Evolutionary conservation across 2,329 filamentous ascomycete species (phyloP).

Genomic region (Penicillium polonicum): DNA sequence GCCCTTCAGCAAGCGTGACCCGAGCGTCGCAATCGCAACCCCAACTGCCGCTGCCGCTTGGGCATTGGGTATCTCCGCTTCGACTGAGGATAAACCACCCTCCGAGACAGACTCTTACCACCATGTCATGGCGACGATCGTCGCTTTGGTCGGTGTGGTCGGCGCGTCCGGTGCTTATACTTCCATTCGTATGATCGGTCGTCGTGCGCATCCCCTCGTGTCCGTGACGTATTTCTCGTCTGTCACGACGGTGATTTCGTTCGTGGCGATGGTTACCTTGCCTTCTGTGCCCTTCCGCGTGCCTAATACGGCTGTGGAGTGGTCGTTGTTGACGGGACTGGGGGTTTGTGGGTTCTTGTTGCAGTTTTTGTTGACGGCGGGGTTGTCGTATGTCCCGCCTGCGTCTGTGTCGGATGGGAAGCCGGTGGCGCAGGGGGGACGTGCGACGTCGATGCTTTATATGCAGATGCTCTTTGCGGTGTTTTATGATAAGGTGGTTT

Average conservation of each 20-base stretch:
- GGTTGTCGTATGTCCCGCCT: constrained; percentile 68
- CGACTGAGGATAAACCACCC: constrained; percentile 21
- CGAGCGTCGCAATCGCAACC: constrained; percentile 1
- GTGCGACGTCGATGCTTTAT: constrained; percentile 67
- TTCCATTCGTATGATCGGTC: constrained; percentile 75
- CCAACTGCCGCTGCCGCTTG: constrained; percentile 18
- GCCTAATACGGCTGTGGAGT: constrained; percentile 57
- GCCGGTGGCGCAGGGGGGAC: constrained; percentile 34
- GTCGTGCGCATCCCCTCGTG: constrained; percentile 76
- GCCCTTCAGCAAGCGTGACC: constrained; percentile 47
- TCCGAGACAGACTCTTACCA: constrained; percentile 57
- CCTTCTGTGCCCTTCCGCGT: constrained; percentile 59
- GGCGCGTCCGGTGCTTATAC: constrained; percentile 75
- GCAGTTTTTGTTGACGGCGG: constrained; percentile 81
- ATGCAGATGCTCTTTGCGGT: constrained; percentile 70
- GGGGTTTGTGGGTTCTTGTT: constrained; percentile 75
- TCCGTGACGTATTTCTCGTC: constrained; percentile 80
- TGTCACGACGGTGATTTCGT: constrained; percentile 67
- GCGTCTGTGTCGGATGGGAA: constrained; percentile 24
- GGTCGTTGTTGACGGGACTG: constrained; percentile 66
- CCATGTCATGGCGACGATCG: constrained; percentile 66
- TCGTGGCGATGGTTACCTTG: constrained; percentile 57
- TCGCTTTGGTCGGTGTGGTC: constrained; percentile 73
- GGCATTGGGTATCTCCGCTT: constrained; percentile 4
- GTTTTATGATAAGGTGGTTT: constrained; percentile 62